These are phyloP conservation scores for Coniferiporia sulphurascens DNA, from an alignment of 1,284 basidiomycete species.

Conservation along the genomic window DNA sequence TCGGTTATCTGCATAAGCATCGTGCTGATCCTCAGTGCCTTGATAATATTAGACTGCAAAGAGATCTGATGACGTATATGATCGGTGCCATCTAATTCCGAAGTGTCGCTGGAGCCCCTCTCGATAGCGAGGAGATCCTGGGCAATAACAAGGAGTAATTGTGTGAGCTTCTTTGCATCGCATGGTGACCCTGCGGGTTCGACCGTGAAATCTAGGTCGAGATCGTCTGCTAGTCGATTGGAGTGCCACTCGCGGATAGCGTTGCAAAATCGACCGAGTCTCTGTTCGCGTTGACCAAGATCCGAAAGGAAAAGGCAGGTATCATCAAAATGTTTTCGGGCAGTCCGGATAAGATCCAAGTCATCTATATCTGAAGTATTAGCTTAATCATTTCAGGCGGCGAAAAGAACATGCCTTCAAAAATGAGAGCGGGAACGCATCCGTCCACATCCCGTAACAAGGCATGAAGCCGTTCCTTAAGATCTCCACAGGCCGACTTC, in stretches of 20 bases:
- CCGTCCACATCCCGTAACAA: not conserved
- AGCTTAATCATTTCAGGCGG: not conserved
- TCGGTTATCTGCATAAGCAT: conserved; percentile 31
- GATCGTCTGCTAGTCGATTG: not conserved
- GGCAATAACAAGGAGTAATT: conserved; percentile 5
- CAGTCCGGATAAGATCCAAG: not conserved
- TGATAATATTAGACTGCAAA: not conserved
- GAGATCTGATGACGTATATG: conserved; percentile 1
- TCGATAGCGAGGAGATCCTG: conserved; percentile 7
- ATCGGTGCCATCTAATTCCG: not conserved
- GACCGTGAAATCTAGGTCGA: not conserved
- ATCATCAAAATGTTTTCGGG: not conserved
- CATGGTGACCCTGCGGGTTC: not conserved
- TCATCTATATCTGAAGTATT: not conserved
- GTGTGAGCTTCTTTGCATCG: conserved; percentile 1
- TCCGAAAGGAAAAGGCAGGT: not conserved
- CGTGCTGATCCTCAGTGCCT: conserved; percentile 26
- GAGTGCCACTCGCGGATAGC: not conserved
- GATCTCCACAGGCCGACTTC: not conserved
- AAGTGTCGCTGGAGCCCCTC: no score
- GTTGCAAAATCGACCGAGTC: conserved; percentile 4
- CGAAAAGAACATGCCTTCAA: not conserved
- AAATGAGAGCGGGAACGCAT: not conserved
- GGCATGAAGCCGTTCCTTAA: not conserved
- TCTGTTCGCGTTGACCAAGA: not conserved